Conservation (phyloP, 768 basidiomycete species). For the Glaciozyma martinii region DNA sequence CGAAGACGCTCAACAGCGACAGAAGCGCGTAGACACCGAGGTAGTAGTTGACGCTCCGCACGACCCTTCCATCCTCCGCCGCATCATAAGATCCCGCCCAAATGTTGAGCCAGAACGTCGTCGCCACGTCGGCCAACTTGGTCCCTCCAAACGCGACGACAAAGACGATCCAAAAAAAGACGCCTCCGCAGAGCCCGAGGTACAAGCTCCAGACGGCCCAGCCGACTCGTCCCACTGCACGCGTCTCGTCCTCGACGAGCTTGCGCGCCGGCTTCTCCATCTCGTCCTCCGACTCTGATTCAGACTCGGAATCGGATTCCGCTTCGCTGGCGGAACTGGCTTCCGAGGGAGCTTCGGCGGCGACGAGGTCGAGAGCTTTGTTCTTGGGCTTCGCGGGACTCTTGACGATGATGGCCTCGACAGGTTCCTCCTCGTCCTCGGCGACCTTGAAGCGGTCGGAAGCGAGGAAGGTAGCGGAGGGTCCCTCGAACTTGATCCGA, state of each 20-base stretch:
- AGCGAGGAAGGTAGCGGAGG: constrained; percentile 16
- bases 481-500: constrained; percentile 20
- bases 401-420: constrained; percentile 4
- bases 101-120: constrained; percentile 30
- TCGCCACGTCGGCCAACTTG: constrained; percentile 28
- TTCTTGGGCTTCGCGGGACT: constrained; percentile 11
- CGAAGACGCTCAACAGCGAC: constrained; percentile 25
- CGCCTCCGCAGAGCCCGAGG: constrained; percentile 27
- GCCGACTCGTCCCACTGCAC: constrained; percentile 64
- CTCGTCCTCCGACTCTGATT: constrained; percentile 30
- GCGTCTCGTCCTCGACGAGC: constrained; percentile 74
- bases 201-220: constrained; percentile 27
- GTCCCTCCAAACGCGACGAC: constrained; percentile 25
- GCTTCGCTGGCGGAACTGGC: constrained; percentile 25
- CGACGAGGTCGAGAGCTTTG: constrained; percentile 21
- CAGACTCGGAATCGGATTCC: constrained; percentile 26
- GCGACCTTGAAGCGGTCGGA: constrained; percentile 22
- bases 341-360: constrained; percentile 9
- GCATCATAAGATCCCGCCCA: constrained; percentile 29
- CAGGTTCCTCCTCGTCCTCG: constrained; percentile 23
- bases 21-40: constrained; percentile 31
- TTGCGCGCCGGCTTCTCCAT: constrained; percentile 11
- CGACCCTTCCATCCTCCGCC: not conserved
- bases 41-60: constrained; percentile 27
- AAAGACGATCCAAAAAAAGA: constrained; percentile 31